These are phyloP conservation scores for Penicillium rolfsii DNA, from an alignment of 2,329 filamentous ascomycete genomes.

Conservation along the genomic window DNA sequence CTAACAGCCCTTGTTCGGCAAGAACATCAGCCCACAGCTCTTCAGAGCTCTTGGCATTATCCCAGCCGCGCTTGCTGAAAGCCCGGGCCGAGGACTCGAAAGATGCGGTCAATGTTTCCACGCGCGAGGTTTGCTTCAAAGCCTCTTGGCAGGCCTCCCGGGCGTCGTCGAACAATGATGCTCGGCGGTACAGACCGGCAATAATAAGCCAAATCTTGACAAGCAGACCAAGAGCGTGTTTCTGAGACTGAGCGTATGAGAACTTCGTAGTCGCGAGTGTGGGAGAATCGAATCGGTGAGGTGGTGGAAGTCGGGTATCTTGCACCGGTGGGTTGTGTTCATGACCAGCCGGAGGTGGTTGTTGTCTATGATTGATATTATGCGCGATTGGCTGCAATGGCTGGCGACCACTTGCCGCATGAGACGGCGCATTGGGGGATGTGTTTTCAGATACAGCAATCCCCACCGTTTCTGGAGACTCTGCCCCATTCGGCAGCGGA, in stretches of 20 bases:
- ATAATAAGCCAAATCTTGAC: constrained; percentile 89
- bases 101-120: constrained; percentile 69
- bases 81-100: constrained; percentile 66
- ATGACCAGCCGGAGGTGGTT: constrained; percentile 43
- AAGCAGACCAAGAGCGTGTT: constrained; percentile 62
- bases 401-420: constrained; percentile 37
- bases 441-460: constrained; percentile 35
- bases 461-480: constrained; percentile 33
- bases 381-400: constrained; percentile 40
- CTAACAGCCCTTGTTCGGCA: constrained; percentile 73
- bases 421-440: constrained; percentile 22
- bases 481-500: constrained; percentile 30
- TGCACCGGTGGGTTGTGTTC: constrained; percentile 49
- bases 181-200: constrained; percentile 81
- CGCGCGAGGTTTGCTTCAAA: constrained; percentile 68
- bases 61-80: constrained; percentile 72
- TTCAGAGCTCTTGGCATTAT: constrained; percentile 77
- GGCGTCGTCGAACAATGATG: constrained; percentile 77
- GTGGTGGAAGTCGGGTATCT: constrained; percentile 43
- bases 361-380: constrained; percentile 42
- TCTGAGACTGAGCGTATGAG: constrained; percentile 55
- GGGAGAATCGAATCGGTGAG: constrained; percentile 44
- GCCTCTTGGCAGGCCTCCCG: constrained; percentile 81
- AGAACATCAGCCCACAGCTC: constrained; percentile 83
- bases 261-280: constrained; percentile 54